Evolutionary conservation across 2,329 filamentous ascomycete genomes (phyloP).

Genomic region (Diplocarpon rosae): DNA sequence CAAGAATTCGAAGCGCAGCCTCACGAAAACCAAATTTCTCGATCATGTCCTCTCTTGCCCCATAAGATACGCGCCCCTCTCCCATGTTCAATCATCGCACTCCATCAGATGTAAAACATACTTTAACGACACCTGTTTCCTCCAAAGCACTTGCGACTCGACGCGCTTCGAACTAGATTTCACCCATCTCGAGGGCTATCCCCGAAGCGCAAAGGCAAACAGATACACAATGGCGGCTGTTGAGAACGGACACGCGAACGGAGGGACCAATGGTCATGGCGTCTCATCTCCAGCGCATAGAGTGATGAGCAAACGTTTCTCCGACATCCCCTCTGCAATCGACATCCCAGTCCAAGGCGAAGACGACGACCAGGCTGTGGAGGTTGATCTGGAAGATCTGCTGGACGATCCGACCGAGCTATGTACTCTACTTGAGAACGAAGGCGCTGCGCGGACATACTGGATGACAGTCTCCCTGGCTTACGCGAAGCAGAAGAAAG

Average conservation of each 20-base stretch:
- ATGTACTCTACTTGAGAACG: conserved; percentile 89
- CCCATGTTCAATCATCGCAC: no score
- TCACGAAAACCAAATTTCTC: no score
- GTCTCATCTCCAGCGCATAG: conserved; percentile 12
- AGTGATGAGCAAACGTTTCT: conserved; percentile 38
- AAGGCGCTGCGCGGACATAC: conserved; percentile 79
- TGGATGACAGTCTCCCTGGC: conserved; percentile 98
- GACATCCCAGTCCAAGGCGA: conserved; percentile 56
- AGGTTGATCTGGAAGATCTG: conserved; percentile 84
- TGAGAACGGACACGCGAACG: conserved; percentile 20
- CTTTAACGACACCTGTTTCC: neutral
- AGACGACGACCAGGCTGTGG: conserved; percentile 62
- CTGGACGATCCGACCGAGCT: conserved; percentile 91
- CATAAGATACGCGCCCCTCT: no score
- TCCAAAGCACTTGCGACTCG: conserved; percentile 7
- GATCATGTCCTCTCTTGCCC: no score
- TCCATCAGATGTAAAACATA: conserved; percentile 9
- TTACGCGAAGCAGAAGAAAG: conserved; percentile 91
- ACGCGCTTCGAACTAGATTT: conserved; percentile 9
- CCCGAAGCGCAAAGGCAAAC: neutral
- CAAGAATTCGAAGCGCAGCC: no score
- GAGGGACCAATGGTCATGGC: conserved; percentile 21
- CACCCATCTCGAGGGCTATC: neutral
- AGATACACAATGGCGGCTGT: conserved; percentile 18
- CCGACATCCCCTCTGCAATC: conserved; percentile 53